phyloP scores from a whole-genome alignment of 1,284 basidiomycete genomes.

The Pyrrhoderma noxium region DNA sequence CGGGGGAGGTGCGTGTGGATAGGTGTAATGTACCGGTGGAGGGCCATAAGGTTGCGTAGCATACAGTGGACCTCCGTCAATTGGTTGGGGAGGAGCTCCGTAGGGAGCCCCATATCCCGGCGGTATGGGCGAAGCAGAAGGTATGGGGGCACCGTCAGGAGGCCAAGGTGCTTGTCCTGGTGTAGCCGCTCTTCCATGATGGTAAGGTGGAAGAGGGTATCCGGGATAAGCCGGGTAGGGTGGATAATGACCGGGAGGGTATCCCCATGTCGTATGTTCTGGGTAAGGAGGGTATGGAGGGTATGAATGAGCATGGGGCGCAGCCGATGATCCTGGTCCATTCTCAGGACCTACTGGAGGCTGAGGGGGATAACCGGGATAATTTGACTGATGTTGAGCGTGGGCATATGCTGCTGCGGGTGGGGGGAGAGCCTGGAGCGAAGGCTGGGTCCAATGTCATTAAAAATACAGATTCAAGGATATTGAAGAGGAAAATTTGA shows the following conservation, averaged over 20 bases:
- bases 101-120: constrained; percentile 44
- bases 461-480: neutral
- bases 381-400: constrained; percentile 12
- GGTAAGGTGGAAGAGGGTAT: constrained; percentile 18
- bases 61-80: constrained; percentile 45
- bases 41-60: constrained; percentile 30
- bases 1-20: no score
- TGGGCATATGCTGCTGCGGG: constrained; percentile 15
- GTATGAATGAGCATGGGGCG: constrained; percentile 3
- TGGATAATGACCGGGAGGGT: constrained; percentile 13
- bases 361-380: constrained; percentile 9
- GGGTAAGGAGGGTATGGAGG: constrained; percentile 10
- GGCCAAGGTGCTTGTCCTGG: constrained; percentile 1
- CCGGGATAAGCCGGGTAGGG: constrained; percentile 11
- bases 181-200: constrained; percentile 10
- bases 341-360: constrained; percentile 6
- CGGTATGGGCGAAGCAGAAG: constrained; percentile 29
- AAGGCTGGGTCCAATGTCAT: constrained; percentile 5
- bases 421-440: constrained; percentile 14
- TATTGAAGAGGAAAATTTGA: neutral
- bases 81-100: constrained; percentile 32
- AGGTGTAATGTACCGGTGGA: no score
- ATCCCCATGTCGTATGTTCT: constrained; percentile 14
- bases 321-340: constrained; percentile 6
- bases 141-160: neutral